Evolutionary conservation across 371 early-diverging fungal species (phyloP).

Genomic region (Apophysomyces elegans): DNA sequence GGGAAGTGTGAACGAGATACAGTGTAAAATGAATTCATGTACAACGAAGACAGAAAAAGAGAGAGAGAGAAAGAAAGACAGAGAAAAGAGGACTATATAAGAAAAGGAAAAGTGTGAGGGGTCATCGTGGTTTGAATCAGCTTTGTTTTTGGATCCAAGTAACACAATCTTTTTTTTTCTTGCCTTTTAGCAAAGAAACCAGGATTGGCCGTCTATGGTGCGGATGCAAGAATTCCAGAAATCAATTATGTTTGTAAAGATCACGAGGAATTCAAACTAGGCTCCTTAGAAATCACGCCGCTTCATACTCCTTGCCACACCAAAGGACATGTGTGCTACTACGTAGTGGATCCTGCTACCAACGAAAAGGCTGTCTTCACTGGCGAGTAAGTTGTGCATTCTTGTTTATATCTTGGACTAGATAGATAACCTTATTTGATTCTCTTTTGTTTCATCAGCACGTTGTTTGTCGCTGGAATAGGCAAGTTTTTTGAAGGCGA

Average conservation of each 20-base stretch:
- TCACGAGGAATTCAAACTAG: conserved; percentile 77
- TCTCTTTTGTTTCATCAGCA: conserved; percentile 17
- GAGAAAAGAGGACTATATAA: neutral
- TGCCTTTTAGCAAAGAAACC: conserved; percentile 57
- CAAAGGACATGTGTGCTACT: conserved; percentile 86
- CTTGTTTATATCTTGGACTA: neutral
- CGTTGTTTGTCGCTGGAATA: conserved; percentile 68
- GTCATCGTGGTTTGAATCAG: conserved; percentile 1
- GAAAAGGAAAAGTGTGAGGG: neutral
- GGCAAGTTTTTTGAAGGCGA: conserved; percentile 96
- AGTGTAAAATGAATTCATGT: no score
- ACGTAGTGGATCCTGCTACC: conserved; percentile 63
- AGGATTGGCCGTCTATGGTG: conserved; percentile 81
- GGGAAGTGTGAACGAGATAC: no score
- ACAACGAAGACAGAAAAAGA: no score
- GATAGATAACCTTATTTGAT: neutral
- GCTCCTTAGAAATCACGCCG: conserved; percentile 67
- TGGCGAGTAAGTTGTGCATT: conserved; percentile 37
- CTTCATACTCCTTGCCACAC: conserved; percentile 90
- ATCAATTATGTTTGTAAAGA: conserved; percentile 79
- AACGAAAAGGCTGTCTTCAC: conserved; percentile 53
- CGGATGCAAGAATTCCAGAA: conserved; percentile 85
- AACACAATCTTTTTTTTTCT: conserved; percentile 14
- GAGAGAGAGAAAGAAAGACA: neutral
- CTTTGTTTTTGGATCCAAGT: conserved; percentile 19